Conservation (phyloP, 805 yeast species). For the Saturnispora quitensis region DNA sequence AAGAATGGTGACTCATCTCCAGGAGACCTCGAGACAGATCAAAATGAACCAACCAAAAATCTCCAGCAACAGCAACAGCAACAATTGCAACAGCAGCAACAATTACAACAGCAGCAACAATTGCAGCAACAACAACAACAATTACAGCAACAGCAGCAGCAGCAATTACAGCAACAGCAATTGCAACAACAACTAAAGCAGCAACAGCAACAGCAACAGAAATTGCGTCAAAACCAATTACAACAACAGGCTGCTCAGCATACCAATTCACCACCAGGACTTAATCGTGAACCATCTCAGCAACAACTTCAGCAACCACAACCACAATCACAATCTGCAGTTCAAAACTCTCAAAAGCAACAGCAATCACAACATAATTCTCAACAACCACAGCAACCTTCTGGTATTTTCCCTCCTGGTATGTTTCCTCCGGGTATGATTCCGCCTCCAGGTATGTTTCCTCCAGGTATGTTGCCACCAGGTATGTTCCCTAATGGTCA, state of each 20-base stretch:
- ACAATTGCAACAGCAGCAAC: not conserved
- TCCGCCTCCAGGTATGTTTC: conserved; percentile 8
- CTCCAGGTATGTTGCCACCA: conserved; percentile 1
- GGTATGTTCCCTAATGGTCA: conserved; percentile 3
- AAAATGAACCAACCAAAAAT: not conserved
- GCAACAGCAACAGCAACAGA: conserved; percentile 5
- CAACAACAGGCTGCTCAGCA: not conserved
- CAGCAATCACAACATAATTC: not conserved
- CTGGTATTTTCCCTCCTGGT: conserved; percentile 9
- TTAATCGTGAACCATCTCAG: conserved; percentile 7
- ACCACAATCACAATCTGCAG: conserved; percentile 6
- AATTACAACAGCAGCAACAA: conserved; percentile 7
- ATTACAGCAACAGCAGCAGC: not conserved
- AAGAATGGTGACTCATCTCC: not conserved
- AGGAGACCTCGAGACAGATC: not conserved
- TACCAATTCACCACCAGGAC: not conserved
- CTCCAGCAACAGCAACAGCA: conserved; percentile 15
- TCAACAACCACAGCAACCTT: conserved; percentile 2
- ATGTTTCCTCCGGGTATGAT: conserved; percentile 5
- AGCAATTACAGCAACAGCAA: conserved; percentile 4
- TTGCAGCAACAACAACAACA: not conserved
- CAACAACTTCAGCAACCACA: conserved; percentile 8
- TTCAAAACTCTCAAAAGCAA: conserved; percentile 1
- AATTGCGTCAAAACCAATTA: not conserved
- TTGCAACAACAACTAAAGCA: conserved; percentile 1